Evolutionary conservation across 495 filamentous ascomycete species (phyloP).

Genomic region (Penicillium samsonianum): DNA sequence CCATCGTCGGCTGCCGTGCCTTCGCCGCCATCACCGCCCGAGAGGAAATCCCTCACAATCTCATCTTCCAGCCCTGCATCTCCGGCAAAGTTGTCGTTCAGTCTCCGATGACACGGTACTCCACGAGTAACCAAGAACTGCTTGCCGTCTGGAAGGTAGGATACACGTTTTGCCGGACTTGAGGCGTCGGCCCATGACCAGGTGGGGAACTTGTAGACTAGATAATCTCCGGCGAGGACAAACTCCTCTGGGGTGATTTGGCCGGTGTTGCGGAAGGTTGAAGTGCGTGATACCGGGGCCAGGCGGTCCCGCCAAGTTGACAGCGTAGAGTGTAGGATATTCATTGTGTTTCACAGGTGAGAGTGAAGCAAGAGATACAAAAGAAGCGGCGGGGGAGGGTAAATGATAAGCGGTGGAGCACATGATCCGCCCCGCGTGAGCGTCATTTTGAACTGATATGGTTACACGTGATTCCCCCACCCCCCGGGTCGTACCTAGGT

Average conservation of each 20-base stretch:
- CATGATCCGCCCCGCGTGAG: conserved; percentile 37
- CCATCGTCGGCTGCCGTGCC: conserved; percentile 56
- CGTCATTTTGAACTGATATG: conserved; percentile 10
- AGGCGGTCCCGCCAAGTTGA: conserved; percentile 86
- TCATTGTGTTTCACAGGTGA: conserved; percentile 36
- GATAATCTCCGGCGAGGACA: conserved; percentile 91
- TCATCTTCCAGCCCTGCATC: conserved; percentile 82
- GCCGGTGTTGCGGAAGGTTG: conserved; percentile 89
- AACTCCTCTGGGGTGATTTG: conserved; percentile 99
- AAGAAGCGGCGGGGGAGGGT: conserved; percentile 1
- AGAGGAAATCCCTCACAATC: conserved; percentile 75
- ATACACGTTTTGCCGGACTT: conserved; percentile 69
- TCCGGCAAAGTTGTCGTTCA: conserved; percentile 91
- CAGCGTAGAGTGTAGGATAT: conserved; percentile 75
- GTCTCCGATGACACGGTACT: conserved; percentile 85
- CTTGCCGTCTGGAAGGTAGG: conserved; percentile 84
- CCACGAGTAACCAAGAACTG: conserved; percentile 94
- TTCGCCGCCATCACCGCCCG: conserved; percentile 53
- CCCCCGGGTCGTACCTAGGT: too few relatives aligned
- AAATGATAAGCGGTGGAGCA: conserved; percentile 37
- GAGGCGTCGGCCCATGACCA: conserved; percentile 97
- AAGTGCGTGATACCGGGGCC: conserved; percentile 82
- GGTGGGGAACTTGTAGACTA: conserved; percentile 98
- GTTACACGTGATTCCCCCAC: not conserved
- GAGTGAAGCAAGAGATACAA: conserved; percentile 15